Evolutionary conservation across 1,139 yeast species (phyloP), one percentile per base, ranked within the genome.

Genomic region (Martiniozyma asiatica): DNA sequence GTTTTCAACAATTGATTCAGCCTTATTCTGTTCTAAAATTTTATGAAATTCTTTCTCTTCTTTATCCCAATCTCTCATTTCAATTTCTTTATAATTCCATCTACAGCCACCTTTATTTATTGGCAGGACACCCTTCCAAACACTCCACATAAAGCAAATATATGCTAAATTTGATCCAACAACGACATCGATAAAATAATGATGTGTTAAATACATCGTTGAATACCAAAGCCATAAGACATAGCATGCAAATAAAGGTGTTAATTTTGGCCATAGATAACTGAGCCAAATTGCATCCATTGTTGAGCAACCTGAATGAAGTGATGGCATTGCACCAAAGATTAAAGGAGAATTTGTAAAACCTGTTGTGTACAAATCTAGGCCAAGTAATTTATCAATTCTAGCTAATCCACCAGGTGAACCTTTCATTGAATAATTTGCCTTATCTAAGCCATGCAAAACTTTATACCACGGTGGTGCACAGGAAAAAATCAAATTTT

Each of bases 391-490:
- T 33, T 61, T 55, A 55, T 89, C 99, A 42, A 89, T 84, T 48
- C 98, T 68, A 13, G 78, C 92, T 41, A 89, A 68, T 0, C 99
- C 99, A 45, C 98, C 99, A 4, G 99, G 95, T 2, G 93, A 78
- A 13, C 98, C 99, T 27, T 66, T 66, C 94, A 89, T 87, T 33
- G 78, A 62, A 55, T 92, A 89, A 55, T 84, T 73, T 6, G 98
- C 98, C 14, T 95, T 93, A 39, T 74, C 73, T 40, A 87, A 65
- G 1, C 95, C 96, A 51, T 89, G 76, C 31, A 76, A 56, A 41
- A 72, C 73, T 52, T 85, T 85, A 54, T 92, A 89, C 99, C 99
- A 89, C 21, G 99, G 99, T 20, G 99, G 94, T 37, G 98, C 96
- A 30, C 94, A 84, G 4, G 98, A 97, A 53, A 84, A 85, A 18